Evolutionary conservation across 2,329 filamentous ascomycete genomes (phyloP).

Genomic region (Pyrenochaeta sp.): DNA sequence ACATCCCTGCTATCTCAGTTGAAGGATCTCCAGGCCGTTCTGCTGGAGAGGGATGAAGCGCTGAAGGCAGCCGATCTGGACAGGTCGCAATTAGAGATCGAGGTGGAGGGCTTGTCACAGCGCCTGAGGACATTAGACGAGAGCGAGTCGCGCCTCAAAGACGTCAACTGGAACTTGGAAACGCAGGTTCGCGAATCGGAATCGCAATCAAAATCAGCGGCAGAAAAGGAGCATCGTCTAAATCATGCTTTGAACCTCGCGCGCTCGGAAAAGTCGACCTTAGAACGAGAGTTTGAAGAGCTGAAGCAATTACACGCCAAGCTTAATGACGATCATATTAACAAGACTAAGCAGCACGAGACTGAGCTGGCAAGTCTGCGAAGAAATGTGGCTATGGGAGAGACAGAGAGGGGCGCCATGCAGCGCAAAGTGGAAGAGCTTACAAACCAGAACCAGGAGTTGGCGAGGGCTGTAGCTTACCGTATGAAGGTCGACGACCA

Average conservation of each 20-base stretch:
- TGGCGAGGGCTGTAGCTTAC: constrained; percentile 82
- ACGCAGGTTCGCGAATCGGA: constrained; percentile 88
- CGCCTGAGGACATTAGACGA: constrained; percentile 86
- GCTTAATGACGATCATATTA: constrained; percentile 80
- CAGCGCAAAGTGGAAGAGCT: constrained; percentile 90
- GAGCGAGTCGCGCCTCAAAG: constrained; percentile 94
- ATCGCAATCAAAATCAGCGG: constrained; percentile 75
- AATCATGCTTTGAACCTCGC: constrained; percentile 74
- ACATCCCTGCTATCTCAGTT: constrained; percentile 94
- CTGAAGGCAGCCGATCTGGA: constrained; percentile 78
- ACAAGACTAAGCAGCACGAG: constrained; percentile 82
- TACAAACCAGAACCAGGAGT: constrained; percentile 86
- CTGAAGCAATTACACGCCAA: constrained; percentile 81
- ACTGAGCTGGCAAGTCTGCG: constrained; percentile 86
- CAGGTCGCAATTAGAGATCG: constrained; percentile 81
- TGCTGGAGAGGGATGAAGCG: constrained; percentile 88
- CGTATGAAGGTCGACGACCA: constrained; percentile 72
- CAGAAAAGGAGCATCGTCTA: constrained; percentile 84
- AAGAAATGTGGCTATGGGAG: constrained; percentile 78
- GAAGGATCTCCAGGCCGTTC: constrained; percentile 82
- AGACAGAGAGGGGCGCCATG: constrained; percentile 78
- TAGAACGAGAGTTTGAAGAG: constrained; percentile 91
- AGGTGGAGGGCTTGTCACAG: constrained; percentile 80
- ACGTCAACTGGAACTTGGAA: constrained; percentile 98
- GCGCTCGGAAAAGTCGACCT: constrained; percentile 76